Conservation (phyloP, 768 basidiomycete genomes). For the Dioszegia hungarica region DNA sequence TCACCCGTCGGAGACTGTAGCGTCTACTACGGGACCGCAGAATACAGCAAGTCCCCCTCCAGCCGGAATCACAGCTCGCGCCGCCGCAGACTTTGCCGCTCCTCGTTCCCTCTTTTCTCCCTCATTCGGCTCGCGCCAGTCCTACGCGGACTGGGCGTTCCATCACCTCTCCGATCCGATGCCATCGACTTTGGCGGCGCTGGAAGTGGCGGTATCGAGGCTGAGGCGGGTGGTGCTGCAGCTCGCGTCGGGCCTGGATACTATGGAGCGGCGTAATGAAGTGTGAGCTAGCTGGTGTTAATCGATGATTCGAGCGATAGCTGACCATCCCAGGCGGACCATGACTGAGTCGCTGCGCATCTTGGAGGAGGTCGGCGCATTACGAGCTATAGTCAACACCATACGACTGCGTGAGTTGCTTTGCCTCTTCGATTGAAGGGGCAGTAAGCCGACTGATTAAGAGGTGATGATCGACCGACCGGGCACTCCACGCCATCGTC, state of each 20-base stretch:
- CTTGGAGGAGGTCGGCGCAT: slow-evolving; percentile 29
- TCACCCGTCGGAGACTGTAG: no score
- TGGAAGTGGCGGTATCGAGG: slow-evolving; percentile 14
- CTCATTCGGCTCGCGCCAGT: slow-evolving; percentile 16
- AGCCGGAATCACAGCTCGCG: slow-evolving; percentile 17
- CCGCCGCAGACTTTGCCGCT: slow-evolving; percentile 22
- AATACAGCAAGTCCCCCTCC: not conserved
- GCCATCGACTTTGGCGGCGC: not conserved
- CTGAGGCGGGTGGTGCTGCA: slow-evolving; percentile 20
- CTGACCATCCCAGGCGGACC: slow-evolving; percentile 17
- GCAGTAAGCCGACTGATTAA: not conserved
- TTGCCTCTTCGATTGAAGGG: not conserved
- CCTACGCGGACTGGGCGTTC: slow-evolving; percentile 27
- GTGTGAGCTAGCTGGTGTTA: slow-evolving; percentile 16
- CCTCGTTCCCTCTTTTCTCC: slow-evolving; percentile 13
- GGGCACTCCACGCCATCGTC: not conserved
- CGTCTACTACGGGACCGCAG: not conserved
- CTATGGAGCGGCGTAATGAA: slow-evolving; percentile 36
- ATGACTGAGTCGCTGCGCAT: slow-evolving; percentile 37
- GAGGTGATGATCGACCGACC: slow-evolving; percentile 38
- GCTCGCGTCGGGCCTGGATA: slow-evolving; percentile 30
- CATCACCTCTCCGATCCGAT: slow-evolving; percentile 10
- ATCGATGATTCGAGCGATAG: not conserved
- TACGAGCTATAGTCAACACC: slow-evolving; percentile 29
- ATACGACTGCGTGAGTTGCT: slow-evolving; percentile 33